A percentile compares a stretch with the other conserved stretches of the same genome.
Evolutionary conservation across 495 filamentous ascomycete genomes (phyloP).

Genomic region (Xylaria intraflava): DNA sequence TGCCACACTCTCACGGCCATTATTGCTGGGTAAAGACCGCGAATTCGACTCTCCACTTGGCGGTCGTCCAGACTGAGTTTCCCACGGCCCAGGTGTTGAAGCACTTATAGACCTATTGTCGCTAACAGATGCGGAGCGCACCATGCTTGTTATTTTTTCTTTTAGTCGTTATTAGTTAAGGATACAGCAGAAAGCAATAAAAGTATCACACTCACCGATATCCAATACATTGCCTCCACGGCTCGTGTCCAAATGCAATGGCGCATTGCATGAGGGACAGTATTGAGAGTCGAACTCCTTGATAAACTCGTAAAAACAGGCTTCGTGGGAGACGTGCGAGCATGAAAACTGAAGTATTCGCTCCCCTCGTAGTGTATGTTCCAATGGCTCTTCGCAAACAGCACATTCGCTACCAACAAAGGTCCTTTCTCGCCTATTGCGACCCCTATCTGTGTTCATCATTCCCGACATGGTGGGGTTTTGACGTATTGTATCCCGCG

Average conservation of each 20-base stretch:
- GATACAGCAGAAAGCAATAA: slow-evolving; percentile 9
- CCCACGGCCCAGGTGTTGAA: slow-evolving; percentile 44
- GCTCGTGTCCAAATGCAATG: slow-evolving; percentile 88
- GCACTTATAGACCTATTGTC: slow-evolving; percentile 52
- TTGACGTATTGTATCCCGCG: slow-evolving; percentile 32
- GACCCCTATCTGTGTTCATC: slow-evolving; percentile 72
- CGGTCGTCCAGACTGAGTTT: slow-evolving; percentile 42
- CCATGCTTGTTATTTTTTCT: slow-evolving; percentile 96
- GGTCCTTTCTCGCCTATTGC: slow-evolving; percentile 82
- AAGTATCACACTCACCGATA: slow-evolving; percentile 58
- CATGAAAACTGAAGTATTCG: slow-evolving; percentile 95
- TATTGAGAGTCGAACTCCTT: slow-evolving; percentile 91
- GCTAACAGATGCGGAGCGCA: slow-evolving; percentile 71
- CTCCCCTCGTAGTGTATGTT: slow-evolving; percentile 93
- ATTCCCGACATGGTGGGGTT: slow-evolving; percentile 36
- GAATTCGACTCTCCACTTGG: slow-evolving; percentile 43
- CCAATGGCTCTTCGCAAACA: slow-evolving; percentile 93
- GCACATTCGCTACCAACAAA: slow-evolving; percentile 93
- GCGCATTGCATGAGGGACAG: slow-evolving; percentile 91
- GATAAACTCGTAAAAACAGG: slow-evolving; percentile 98
- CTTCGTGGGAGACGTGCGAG: slow-evolving; percentile 91
- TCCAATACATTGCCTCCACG: slow-evolving; percentile 91
- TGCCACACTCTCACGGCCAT: slow-evolving; percentile 24
- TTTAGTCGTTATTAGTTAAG: slow-evolving; percentile 18
- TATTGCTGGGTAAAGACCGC: slow-evolving; percentile 29